These are phyloP conservation scores for Penicillium digitatum DNA, from an alignment of 2,329 filamentous ascomycete species.

Conservation along the genomic window DNA sequence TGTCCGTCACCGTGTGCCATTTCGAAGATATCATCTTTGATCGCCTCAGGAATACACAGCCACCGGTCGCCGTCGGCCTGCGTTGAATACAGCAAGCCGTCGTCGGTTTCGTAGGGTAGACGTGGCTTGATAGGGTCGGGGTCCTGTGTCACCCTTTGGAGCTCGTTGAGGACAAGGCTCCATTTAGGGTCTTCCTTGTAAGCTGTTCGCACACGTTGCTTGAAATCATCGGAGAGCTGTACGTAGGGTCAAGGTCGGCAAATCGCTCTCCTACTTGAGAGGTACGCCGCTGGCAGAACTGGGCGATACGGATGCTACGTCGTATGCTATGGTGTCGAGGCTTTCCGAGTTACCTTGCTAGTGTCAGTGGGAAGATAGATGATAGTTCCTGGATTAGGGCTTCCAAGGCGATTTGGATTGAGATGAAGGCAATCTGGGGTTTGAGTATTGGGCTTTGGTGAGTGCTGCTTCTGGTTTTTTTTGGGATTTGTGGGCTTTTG, in stretches of 20 bases:
- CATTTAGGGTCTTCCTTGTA: too few relatives aligned
- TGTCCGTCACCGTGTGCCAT: too few relatives aligned
- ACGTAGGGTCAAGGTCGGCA: conserved; percentile 74
- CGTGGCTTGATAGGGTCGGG: too few relatives aligned
- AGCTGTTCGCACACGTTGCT: too few relatives aligned
- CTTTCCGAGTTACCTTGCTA: conserved; percentile 52
- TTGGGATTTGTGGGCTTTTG: not conserved
- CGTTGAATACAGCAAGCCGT: too few relatives aligned
- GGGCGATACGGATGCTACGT: conserved; percentile 46
- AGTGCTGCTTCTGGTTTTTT: conserved; percentile 31
- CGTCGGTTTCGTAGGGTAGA: too few relatives aligned
- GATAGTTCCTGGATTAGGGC: conserved; percentile 57
- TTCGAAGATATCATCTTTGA: too few relatives aligned
- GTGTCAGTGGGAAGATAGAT: conserved; percentile 48
- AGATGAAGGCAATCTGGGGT: conserved; percentile 86
- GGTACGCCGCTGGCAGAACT: conserved; percentile 58
- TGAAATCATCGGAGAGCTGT: too few relatives aligned
- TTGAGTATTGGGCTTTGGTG: conserved; percentile 72
- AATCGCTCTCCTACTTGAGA: conserved; percentile 72
- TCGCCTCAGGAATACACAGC: too few relatives aligned
- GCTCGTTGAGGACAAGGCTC: too few relatives aligned
- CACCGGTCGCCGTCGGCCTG: too few relatives aligned
- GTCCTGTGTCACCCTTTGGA: too few relatives aligned
- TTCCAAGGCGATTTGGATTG: conserved; percentile 65
- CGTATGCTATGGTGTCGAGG: conserved; percentile 53